These are phyloP conservation scores for Tricholoma sp. DNA, from an alignment of 768 basidiomycete genomes.

Conservation along the genomic window DNA sequence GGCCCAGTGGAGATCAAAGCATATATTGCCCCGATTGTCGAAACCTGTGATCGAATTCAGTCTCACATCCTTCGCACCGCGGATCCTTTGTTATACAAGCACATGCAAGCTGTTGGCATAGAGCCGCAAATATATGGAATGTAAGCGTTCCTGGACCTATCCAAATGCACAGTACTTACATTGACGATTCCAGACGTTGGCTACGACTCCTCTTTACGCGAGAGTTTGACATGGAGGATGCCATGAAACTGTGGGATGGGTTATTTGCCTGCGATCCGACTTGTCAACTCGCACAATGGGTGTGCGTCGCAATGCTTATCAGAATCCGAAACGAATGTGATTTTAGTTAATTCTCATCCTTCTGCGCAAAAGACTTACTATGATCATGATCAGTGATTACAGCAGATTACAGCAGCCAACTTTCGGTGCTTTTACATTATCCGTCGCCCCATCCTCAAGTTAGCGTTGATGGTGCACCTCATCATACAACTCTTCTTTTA, in stretches of 20 bases:
- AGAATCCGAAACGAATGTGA: conserved; percentile 85
- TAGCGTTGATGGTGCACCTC: conserved; percentile 33
- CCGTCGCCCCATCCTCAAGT: conserved; percentile 46
- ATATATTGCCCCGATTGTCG: conserved; percentile 81
- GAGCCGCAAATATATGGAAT: conserved; percentile 98
- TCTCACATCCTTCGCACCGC: conserved; percentile 63
- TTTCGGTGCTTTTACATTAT: conserved; percentile 84
- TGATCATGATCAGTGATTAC: conserved; percentile 58
- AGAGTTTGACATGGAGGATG: conserved; percentile 77
- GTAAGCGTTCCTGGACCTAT: conserved; percentile 39
- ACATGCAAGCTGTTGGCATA: conserved; percentile 74
- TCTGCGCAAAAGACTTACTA: conserved; percentile 8
- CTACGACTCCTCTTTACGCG: conserved; percentile 89
- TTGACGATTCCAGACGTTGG: conserved; percentile 65
- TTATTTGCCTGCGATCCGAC: conserved; percentile 85
- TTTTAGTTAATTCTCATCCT: not conserved
- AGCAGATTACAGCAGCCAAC: conserved; percentile 80
- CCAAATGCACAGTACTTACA: conserved; percentile 1
- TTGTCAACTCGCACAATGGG: conserved; percentile 74
- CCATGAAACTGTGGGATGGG: conserved; percentile 93
- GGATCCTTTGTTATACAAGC: conserved; percentile 75
- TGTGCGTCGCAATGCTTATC: conserved; percentile 93
- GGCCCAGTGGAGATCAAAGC: conserved; percentile 50
- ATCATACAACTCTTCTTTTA: conserved; percentile 67
- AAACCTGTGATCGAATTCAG: conserved; percentile 79